phyloP scores from a whole-genome alignment of 352 stramenopile species.

The Globisporangium sylvaticum region DNA sequence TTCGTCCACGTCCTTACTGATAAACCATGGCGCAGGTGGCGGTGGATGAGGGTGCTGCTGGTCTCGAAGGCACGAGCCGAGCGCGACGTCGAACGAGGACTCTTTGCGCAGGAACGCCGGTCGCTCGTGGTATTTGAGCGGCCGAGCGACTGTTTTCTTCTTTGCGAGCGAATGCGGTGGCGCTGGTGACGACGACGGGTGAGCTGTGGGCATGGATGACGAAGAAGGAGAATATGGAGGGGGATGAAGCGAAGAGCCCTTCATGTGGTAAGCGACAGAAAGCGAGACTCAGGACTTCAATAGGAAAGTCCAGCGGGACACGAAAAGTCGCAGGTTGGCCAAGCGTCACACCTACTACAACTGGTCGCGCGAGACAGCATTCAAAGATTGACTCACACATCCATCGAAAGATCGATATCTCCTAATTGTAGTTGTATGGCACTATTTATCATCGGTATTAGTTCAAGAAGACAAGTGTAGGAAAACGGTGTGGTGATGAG shows the following conservation, averaged over 20 bases:
- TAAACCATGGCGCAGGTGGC: slow-evolving; percentile 14
- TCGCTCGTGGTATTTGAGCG: slow-evolving; percentile 47
- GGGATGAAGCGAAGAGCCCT: background rate
- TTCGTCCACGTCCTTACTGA: slow-evolving; percentile 27
- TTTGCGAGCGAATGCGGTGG: background rate
- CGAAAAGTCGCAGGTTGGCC: background rate
- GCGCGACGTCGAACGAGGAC: slow-evolving; percentile 12
- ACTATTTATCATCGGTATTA: no score
- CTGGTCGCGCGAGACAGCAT: no score
- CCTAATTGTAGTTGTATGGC: no score
- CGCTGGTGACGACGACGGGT: background rate
- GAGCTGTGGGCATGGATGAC: background rate
- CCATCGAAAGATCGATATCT: no score
- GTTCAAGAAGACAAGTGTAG: no score
- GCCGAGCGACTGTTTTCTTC: slow-evolving; percentile 34
- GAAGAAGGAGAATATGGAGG: background rate
- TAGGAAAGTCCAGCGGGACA: no score
- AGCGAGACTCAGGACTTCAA: background rate
- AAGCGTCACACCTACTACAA: no score
- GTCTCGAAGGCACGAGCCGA: background rate
- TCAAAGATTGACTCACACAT: background rate
- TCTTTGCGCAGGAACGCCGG: slow-evolving; percentile 35
- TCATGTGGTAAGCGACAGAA: background rate
- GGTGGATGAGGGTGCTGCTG: background rate
- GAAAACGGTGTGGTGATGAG: no score